Evolutionary conservation across 2,329 filamentous ascomycete species (phyloP).

Genomic region (Fulvia fulva): DNA sequence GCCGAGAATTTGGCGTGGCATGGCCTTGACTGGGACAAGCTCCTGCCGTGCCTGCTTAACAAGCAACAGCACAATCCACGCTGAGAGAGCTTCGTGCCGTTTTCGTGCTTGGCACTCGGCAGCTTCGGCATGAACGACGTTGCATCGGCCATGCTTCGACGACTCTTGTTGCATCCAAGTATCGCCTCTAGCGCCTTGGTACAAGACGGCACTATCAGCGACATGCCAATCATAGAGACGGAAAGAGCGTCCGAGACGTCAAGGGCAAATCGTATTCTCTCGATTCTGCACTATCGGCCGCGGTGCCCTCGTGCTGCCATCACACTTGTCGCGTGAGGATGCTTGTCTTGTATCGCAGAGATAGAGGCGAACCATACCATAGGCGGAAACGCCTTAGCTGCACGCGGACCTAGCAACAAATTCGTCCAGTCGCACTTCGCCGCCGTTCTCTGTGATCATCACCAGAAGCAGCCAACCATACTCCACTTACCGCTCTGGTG

Average conservation of each 20-base stretch:
- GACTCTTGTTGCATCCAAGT: neutral
- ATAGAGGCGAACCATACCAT: neutral
- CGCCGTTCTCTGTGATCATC: slow-evolving; percentile 2
- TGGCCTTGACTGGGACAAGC: neutral
- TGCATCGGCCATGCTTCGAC: neutral
- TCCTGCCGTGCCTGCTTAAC: neutral
- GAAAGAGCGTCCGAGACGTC: too few relatives aligned
- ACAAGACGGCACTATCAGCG: neutral
- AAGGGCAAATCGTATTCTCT: neutral
- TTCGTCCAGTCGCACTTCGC: neutral
- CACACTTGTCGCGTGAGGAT: neutral
- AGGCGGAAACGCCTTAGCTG: neutral
- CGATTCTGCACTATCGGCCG: neutral
- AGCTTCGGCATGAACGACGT: neutral
- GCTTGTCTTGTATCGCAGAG: neutral
- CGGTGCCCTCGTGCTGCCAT: neutral
- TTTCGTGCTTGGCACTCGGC: neutral
- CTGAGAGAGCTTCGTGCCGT: neutral
- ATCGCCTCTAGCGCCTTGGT: neutral
- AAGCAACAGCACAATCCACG: neutral
- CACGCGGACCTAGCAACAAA: neutral
- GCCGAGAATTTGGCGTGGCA: neutral
- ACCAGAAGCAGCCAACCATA: neutral
- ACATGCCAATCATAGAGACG: neutral
- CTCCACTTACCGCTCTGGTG: neutral